phyloP scores from a whole-genome alignment of 192 early-diverging fungal species.

The Funneliformis geosporum region DNA sequence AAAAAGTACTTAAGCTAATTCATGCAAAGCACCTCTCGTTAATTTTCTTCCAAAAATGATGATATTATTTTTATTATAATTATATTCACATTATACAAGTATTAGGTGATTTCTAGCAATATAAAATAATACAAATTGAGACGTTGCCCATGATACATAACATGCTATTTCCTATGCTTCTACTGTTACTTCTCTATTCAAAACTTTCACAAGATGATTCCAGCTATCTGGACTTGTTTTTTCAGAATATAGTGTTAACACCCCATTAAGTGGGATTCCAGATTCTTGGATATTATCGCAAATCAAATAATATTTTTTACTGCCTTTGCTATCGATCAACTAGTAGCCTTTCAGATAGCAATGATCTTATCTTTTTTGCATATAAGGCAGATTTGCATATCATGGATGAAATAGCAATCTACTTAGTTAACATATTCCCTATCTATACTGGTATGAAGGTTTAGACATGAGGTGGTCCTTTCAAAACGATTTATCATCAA shows the following conservation, averaged over 20 bases:
- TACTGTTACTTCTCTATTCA: no score
- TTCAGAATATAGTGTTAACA: conserved; percentile 4
- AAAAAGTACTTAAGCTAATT: no score
- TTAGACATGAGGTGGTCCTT: not conserved
- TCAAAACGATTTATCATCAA: not conserved
- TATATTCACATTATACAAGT: no score
- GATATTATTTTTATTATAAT: no score
- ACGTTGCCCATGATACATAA: no score
- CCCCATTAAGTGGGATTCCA: not conserved
- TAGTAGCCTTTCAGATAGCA: not conserved
- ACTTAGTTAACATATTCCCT: not conserved
- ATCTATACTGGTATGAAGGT: not conserved
- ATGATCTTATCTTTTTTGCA: not conserved
- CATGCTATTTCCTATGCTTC: no score
- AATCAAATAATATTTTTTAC: not conserved
- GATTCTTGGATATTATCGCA: conserved; percentile 18
- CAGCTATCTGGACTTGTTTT: not conserved
- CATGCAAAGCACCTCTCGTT: no score
- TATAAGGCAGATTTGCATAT: not conserved
- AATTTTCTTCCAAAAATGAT: no score
- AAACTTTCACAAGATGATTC: not conserved
- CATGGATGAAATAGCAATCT: not conserved
- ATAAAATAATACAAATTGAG: no score
- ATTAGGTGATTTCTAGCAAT: no score
- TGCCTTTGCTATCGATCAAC: not conserved